phyloP scores from a whole-genome alignment of 208 protist genomes.

The Leptomonas pyrrhocoris region DNA sequence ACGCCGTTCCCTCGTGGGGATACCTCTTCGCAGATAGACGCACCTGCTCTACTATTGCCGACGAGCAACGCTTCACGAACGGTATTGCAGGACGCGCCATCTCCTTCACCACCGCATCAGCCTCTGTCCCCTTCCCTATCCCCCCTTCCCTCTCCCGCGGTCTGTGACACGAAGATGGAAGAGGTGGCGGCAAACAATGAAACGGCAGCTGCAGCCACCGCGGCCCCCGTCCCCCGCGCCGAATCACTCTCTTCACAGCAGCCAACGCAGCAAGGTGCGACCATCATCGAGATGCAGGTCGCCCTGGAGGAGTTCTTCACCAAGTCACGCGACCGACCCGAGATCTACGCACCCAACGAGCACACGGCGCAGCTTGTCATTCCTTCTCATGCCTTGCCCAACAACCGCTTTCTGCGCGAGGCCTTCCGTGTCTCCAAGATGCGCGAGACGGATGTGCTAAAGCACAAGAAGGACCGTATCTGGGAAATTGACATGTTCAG shows the following conservation, averaged over 20 bases:
- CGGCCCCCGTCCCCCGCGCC: neutral
- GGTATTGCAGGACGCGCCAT: neutral
- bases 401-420: conserved; percentile 69
- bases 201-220: neutral
- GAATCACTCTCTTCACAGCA: neutral
- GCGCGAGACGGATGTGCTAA: conserved; percentile 31
- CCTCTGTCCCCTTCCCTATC: neutral
- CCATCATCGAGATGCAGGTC: conserved; percentile 21
- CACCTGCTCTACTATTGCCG: no score
- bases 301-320: conserved; percentile 28
- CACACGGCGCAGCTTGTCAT: conserved; percentile 44
- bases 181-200: neutral
- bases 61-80: no score
- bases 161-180: neutral
- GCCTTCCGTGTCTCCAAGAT: conserved; percentile 67
- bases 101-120: neutral
- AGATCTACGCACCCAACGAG: conserved; percentile 49
- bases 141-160: neutral
- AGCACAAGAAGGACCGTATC: conserved; percentile 57
- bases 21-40: no score
- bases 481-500: conserved; percentile 74
- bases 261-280: conserved; percentile 10
- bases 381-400: conserved; percentile 69
- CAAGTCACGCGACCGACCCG: conserved; percentile 31
- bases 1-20: neutral